Percentiles rank a stretch among this genome's conserved stretches.
Conservation (phyloP, 75 land plant species). For the Adiantum capillusveneris region DNA sequence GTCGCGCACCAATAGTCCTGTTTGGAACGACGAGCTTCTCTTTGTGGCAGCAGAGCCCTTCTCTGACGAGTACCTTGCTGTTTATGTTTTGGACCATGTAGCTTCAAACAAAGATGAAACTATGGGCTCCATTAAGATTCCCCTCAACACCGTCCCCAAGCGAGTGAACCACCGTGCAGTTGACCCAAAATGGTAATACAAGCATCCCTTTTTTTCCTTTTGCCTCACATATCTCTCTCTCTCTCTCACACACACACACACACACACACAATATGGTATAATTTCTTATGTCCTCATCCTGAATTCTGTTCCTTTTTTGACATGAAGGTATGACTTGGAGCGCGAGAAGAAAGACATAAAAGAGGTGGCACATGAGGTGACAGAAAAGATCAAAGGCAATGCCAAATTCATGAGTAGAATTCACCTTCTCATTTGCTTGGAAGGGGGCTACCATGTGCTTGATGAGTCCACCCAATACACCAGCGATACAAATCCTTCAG, state of each 20-base stretch:
- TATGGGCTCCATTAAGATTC: background rate
- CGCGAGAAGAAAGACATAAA: conserved; percentile 1
- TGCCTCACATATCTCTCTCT: no score
- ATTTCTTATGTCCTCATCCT: no score
- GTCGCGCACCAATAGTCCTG: conserved; percentile 11
- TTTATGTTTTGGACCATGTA: conserved; percentile 10
- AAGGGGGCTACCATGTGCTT: conserved; percentile 46
- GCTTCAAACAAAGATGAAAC: conserved; percentile 13
- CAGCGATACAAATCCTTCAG: conserved; percentile 38
- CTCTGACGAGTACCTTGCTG: conserved; percentile 7
- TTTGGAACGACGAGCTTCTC: conserved; percentile 34
- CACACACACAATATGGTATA: no score
- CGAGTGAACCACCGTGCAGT: background rate
- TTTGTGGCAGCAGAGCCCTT: conserved; percentile 11
- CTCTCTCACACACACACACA: no score
- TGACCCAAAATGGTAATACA: no score
- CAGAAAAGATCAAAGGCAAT: background rate
- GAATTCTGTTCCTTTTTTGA: no score
- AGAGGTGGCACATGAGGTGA: background rate
- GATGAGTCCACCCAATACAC: conserved; percentile 41
- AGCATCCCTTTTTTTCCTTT: no score
- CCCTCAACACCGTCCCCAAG: conserved; percentile 4
- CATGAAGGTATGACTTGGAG: background rate
- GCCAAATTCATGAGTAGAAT: conserved; percentile 25
- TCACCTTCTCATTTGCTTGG: conserved; percentile 24